Evolutionary conservation across 495 filamentous ascomycete genomes (phyloP).

Genomic region (Podospora pseudoanserina): DNA sequence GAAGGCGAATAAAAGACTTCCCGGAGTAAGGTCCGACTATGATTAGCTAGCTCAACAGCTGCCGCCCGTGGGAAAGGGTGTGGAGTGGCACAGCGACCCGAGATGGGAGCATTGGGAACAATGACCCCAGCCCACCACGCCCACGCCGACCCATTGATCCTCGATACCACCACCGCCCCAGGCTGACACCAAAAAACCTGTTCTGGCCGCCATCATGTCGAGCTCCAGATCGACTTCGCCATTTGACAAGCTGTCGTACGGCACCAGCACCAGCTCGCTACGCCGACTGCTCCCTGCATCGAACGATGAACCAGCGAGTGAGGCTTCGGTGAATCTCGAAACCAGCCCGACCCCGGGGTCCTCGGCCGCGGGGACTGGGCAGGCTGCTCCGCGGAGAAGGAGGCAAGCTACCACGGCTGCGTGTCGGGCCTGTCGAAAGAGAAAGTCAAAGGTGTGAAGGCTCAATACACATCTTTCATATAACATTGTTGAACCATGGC

Average conservation of each 20-base stretch:
- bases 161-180: background rate
- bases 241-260: conserved; percentile 1
- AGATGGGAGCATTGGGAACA: background rate
- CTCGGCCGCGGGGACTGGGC: background rate
- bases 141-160: background rate
- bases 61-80: too few relatives aligned
- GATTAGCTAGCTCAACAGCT: background rate
- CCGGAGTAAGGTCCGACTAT: background rate
- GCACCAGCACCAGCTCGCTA: conserved; percentile 8
- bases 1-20: background rate
- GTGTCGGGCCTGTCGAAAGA: conserved; percentile 52
- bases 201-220: conserved; percentile 2
- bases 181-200: too few relatives aligned
- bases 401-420: conserved; percentile 49
- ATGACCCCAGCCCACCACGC: background rate
- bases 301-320: background rate
- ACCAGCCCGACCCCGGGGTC: background rate
- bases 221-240: conserved; percentile 12
- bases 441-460: conserved; percentile 51
- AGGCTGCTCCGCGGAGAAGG: conserved; percentile 20
- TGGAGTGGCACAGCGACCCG: background rate
- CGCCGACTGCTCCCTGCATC: conserved; percentile 23
- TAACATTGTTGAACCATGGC: background rate
- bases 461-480: background rate
- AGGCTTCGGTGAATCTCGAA: background rate